phyloP scores from a whole-genome alignment of 2,329 filamentous ascomycete species.

The Parastagonospora nodorum region DNA sequence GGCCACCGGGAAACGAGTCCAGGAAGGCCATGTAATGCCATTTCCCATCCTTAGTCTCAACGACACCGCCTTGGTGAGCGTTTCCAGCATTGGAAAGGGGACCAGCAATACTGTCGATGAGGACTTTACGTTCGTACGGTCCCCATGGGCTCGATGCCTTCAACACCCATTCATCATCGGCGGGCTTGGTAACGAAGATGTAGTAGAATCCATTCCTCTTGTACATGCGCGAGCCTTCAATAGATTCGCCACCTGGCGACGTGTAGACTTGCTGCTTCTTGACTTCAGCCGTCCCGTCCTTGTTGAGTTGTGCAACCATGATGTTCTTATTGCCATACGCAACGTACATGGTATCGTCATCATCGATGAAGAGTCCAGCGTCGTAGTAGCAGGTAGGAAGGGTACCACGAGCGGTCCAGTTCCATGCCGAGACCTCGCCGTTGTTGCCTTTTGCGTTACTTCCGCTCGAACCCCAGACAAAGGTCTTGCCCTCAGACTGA shows the following conservation, averaged over 20 bases:
- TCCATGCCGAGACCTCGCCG: constrained; percentile 38
- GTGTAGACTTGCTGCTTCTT: constrained; percentile 53
- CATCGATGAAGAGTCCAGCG: constrained; percentile 62
- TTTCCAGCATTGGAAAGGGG: constrained; percentile 54
- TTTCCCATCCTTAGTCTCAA: constrained; percentile 57
- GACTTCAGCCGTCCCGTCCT: constrained; percentile 55
- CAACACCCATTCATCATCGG: constrained; percentile 55
- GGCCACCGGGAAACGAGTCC: constrained; percentile 61
- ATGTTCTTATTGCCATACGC: constrained; percentile 59
- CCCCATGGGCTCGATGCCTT: constrained; percentile 58
- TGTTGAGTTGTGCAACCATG: constrained; percentile 57
- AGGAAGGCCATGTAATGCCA: constrained; percentile 67
- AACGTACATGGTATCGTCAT: constrained; percentile 64
- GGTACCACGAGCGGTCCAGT: constrained; percentile 49
- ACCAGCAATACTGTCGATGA: constrained; percentile 51
- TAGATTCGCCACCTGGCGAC: constrained; percentile 40
- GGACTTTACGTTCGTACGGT: constrained; percentile 55
- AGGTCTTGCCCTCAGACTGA: constrained; percentile 51
- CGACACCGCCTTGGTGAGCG: constrained; percentile 62
- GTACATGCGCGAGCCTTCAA: constrained; percentile 63
- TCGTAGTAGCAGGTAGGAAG: constrained; percentile 62
- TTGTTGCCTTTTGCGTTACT: constrained; percentile 44
- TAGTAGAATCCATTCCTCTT: constrained; percentile 63
- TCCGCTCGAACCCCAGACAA: constrained; percentile 58
- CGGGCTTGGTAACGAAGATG: constrained; percentile 57